These are phyloP conservation scores for Fusarium gaditjirri DNA, from an alignment of 2,329 filamentous ascomycete genomes.

Conservation along the genomic window DNA sequence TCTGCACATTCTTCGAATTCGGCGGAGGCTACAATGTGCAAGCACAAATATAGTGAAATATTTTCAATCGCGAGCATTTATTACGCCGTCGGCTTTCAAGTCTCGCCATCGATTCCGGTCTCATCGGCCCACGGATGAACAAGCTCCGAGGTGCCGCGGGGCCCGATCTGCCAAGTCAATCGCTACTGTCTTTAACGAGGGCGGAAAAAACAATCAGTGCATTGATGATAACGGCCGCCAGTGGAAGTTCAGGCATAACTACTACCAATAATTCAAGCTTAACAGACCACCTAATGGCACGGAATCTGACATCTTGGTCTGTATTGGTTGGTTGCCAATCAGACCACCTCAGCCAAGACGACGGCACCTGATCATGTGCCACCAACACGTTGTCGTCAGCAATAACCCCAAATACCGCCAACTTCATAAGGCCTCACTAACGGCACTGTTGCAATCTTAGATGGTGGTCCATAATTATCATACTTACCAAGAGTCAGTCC, in stretches of 20 bases:
- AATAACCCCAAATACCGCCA: accelerated
- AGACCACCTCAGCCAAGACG: neutral
- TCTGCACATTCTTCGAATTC: too few relatives aligned
- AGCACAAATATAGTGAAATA: accelerated
- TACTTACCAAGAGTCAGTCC: too few relatives aligned
- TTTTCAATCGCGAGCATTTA: accelerated
- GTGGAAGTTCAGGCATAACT: neutral
- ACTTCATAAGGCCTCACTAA: neutral
- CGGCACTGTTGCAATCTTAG: neutral
- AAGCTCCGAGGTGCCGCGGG: accelerated
- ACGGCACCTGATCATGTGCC: constrained; percentile 9
- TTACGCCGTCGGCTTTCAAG: accelerated
- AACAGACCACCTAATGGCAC: neutral
- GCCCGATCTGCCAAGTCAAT: neutral
- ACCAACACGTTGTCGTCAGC: neutral
- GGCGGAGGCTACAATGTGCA: accelerated
- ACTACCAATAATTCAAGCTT: neutral
- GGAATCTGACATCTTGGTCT: neutral
- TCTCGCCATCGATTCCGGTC: neutral
- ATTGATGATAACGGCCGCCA: neutral
- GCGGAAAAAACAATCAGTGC: neutral
- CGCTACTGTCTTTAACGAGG: accelerated
- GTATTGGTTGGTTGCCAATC: neutral
- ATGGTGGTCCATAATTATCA: too few relatives aligned
- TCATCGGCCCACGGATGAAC: accelerated